Base-by-base conservation (phyloP, 495 filamentous ascomycete genomes). In the Evernia prunastri region DNA sequence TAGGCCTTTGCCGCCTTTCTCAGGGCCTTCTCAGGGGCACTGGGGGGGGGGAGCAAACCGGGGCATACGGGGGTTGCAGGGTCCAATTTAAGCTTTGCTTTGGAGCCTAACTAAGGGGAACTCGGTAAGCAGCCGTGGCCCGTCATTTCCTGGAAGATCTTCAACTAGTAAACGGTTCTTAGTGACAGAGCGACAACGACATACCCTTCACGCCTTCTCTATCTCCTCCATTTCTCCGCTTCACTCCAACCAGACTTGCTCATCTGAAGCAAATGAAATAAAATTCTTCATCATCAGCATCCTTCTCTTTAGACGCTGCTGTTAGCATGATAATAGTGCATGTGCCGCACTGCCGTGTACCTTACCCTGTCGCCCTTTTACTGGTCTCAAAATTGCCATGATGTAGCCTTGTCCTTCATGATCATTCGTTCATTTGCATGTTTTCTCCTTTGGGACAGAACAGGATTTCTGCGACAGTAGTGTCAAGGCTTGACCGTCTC, bases 171-270 rank as follows among this genome's bases (percentile, higher is more conserved):
- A 45, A 18, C 20, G 17, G 43, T 43, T 59, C n/a, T 29, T 59
- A 13, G 57, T 17, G 12, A 59, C 36, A 23, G n/a, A 42, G 23
- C 36, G 36, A 59, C 58, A 31, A 31, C 57, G 57, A 59, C 57
- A 29, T 23, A 4, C n/a, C n/a, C n/a, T n/a, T n/a, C n/a, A n/a
- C n/a, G n/a, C n/a, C n/a, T n/a, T n/a, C n/a, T n/a, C n/a, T n/a
- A n/a, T n/a, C n/a, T n/a, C n/a, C n/a, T n/a, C n/a, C n/a, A n/a
- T 45, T 18, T n/a, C 3, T n/a, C 42, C 4, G 20, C 20, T n/a
- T n/a, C 42, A 20, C n/a, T 9, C 18, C 20, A 20, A n/a, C 1
- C 3, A 45, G 20, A 2, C 20, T 45, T n/a, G 42, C 20, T 27
- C 45, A 15, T 1, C 23, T 45, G 5, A 11, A 45, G 20, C 20